Conservation (phyloP, 257 asterid species). For the Buddleja alternifolia region DNA sequence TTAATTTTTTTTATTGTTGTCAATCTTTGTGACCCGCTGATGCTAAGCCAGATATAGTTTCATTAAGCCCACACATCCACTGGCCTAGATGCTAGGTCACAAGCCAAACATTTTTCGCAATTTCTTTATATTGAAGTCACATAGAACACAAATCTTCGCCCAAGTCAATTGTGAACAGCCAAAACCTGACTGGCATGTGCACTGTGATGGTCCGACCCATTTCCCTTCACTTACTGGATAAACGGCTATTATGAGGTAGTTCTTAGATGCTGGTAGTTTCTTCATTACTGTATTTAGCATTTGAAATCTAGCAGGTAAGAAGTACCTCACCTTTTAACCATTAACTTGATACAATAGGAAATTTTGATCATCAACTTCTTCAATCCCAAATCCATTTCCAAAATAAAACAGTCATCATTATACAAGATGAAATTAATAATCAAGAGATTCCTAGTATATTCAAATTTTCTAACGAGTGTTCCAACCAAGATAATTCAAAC, state of each 20-base stretch:
- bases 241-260: neutral
- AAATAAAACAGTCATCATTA: neutral
- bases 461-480: too few relatives aligned
- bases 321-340: neutral
- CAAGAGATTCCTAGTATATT: too few relatives aligned
- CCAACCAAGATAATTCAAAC: too few relatives aligned
- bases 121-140: slow-evolving; percentile 6
- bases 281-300: slow-evolving; percentile 11
- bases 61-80: neutral
- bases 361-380: slow-evolving; percentile 6
- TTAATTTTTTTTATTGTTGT: neutral
- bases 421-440: too few relatives aligned
- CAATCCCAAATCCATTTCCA: slow-evolving; percentile 1
- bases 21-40: neutral
- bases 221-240: neutral
- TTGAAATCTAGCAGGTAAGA: slow-evolving; percentile 1
- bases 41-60: slow-evolving; percentile 8
- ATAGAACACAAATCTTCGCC: neutral
- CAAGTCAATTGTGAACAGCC: slow-evolving; percentile 1
- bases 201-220: neutral
- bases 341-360: neutral
- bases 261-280: neutral
- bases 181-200: slow-evolving; percentile 13
- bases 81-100: neutral
- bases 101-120: neutral